Evolutionary conservation across 495 filamentous ascomycete species (phyloP), one percentile per base, ranked within the genome.

Genomic region (Neurospora sp.): DNA sequence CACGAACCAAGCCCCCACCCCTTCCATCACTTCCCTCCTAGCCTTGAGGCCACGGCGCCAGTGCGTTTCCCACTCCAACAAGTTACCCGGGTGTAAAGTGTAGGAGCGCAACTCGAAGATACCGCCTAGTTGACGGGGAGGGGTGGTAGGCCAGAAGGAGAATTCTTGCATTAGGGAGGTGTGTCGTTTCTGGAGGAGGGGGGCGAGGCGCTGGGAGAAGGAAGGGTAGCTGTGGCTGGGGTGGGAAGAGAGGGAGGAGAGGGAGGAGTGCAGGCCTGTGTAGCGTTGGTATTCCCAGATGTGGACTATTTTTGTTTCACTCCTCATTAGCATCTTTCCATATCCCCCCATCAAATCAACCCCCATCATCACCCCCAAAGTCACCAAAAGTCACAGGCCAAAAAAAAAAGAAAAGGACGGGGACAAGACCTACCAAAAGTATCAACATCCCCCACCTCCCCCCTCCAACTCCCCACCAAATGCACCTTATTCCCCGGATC

Each of bases 201-300:
- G 85, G 78, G 93, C 92, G 48, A 98, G 90, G 80, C 93, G 91
- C 66, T 81, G 81, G 82, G 97, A 92, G 78, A 97, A 98, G 12
- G 89, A 90, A 71, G 88, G 83, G 85, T 92, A 98, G 5, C 31
- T 31, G 27, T 31, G 27, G 2, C 27, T 31, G 62, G 93, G 92
- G 75, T 96, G 92, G 62, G 86, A 81, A 98, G 95, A 72, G 87
- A 89, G 84, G 97, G 87, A 89, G 84, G 97, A 89, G 35, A 98
- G 86, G 16, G 96, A 98, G 59, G 91, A 90, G 79, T 99, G 96
- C 80, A 97, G 98, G 75, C 96, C 96, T 74, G 94, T 90, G 82
- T 98, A 99, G 77, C 94, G 91, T 82, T 98, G 94, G 83, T 99
- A 99, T 83, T 99, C 96, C 96, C 96, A 99, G 81, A 99, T 99